Base-by-base conservation (phyloP, 768 basidiomycete genomes). In the Pisolithus microcarpus region DNA sequence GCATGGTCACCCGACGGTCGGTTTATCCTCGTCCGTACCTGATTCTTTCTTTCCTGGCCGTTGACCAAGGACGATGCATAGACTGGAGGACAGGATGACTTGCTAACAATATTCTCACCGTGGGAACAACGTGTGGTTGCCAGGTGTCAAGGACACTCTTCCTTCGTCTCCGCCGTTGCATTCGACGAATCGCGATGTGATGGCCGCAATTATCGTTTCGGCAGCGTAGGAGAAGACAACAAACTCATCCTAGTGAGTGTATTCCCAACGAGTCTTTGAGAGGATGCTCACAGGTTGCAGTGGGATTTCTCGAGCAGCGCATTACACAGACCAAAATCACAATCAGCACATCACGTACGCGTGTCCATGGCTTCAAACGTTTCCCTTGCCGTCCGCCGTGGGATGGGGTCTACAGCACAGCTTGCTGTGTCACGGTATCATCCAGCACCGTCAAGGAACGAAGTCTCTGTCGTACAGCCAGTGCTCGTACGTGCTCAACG, bases 81-180 rank as follows among this genome's bases (percentile, higher is more conserved):
- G 89, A 91, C 91, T 1, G 96, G 94, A 11, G 96, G 96, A 0
- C 94, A 99, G 73, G 96, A 99, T 61, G 96, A 99, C 62, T 76
- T 98, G 9, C 70, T 96, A 49, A 95, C 94, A 4, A 88, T 99
- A 53, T 91, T 91, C 65, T 93, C 94, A 0, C 92, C 93, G 1
- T 87, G 85, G 79, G 96, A 98, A 65, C 87, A 91, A 64, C 82
- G 94, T 3, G 83, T 98, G 6, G 82, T 99, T 9, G 96, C 96
- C 5, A 80, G 94, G 50, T 98, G 96, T 70, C 93, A 96, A 67
- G 96, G 96, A 0, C 96, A 99, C 63, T 89, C 91, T 0, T 94
- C 91, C 2, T 98, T 96, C 62, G 89, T 99, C 7, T 86, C 91
- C 0, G 76, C 82, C 10, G 78, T 98, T 16, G 85, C 87, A 2